Evolutionary conservation across 495 filamentous ascomycete genomes (phyloP), one percentile per base, ranked within the genome.

Genomic region (Hypoxylon lienhwacheense): DNA sequence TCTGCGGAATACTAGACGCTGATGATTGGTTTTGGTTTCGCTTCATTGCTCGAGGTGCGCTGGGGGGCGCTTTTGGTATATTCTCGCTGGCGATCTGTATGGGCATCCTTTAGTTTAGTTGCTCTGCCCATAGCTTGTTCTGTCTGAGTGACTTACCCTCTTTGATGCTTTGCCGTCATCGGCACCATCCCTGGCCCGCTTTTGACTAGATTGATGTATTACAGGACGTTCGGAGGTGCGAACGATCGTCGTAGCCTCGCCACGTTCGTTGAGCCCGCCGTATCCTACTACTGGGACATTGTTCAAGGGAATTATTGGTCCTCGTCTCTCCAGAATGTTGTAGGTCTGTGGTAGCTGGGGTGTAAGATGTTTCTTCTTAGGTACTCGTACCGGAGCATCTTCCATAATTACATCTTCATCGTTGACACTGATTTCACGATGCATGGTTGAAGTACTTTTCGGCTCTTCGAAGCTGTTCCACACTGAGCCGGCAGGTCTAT

Each of bases 321-420:
- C 41, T 19, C 2, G 47, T 24, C 59, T 48, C 29, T 61, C 53
- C 25, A 60, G 44, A 14, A 64, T 15, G 1, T 53, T 66, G 47
- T 65, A 63, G 6, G 61, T 55, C 43, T 57, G 44, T 7, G 64
- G 64, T 29, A 59, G 20, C 11, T 64, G 63, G 14, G 44, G 54
- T 14, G 66, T 61, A 11, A 59, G 63, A 28, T 46, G 53, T 10
- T 46, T 66, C 16, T 55, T 59, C 21, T 60, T 53, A 2, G 56
- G 28, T 15, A 34, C 7, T 54, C 53, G 56, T n/a, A 31, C 20
- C 53, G 4, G 24, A 8, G 55, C 61, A 35, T 69, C 61, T 44
- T 64, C 52, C 61, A 70, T 70, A 4, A 59, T 46, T 22, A 70
- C 59, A 36, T 68, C 67, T 29, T 50, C 47, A 8, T 46, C 14